These are phyloP conservation scores for Lasiosphaeriaceae sp. DNA, from an alignment of 495 filamentous ascomycete species.

Conservation along the genomic window DNA sequence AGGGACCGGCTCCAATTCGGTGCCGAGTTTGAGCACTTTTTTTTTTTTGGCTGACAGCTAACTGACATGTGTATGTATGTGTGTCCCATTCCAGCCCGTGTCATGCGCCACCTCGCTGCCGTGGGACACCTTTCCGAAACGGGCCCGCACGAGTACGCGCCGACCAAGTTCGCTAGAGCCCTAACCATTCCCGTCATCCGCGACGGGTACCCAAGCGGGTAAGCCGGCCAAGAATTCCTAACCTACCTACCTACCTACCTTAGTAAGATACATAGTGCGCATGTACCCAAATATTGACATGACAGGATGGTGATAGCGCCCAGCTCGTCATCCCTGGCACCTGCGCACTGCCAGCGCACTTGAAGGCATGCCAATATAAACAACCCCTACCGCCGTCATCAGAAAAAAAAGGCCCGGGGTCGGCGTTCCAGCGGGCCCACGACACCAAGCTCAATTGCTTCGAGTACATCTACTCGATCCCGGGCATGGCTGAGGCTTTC, in stretches of 20 bases:
- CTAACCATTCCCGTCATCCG: conserved; percentile 30
- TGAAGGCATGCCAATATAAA: conserved; percentile 20
- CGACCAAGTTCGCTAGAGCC: conserved; percentile 40
- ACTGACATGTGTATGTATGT: background rate
- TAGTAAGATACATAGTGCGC: background rate
- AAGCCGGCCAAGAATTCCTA: background rate
- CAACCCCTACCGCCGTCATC: conserved; percentile 15
- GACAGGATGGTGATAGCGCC: too few relatives aligned
- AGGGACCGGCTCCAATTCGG: background rate
- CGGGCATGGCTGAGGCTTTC: conserved; percentile 33
- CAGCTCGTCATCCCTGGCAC: background rate
- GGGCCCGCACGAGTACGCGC: conserved; percentile 40
- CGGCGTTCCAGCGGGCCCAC: background rate
- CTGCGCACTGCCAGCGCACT: conserved; percentile 11
- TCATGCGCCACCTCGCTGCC: conserved; percentile 48
- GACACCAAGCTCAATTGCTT: conserved; percentile 23
- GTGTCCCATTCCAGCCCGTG: conserved; percentile 13
- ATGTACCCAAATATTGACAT: too few relatives aligned
- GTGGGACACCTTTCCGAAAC: conserved; percentile 47
- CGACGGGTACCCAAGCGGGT: conserved; percentile 25
- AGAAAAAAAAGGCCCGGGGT: too few relatives aligned
- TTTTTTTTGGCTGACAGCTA: background rate
- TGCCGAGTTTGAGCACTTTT: too few relatives aligned
- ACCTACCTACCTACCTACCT: background rate
- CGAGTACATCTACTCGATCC: conserved; percentile 22